Base-by-base conservation (phyloP, 768 basidiomycete genomes). In the Mycena rosella region DNA sequence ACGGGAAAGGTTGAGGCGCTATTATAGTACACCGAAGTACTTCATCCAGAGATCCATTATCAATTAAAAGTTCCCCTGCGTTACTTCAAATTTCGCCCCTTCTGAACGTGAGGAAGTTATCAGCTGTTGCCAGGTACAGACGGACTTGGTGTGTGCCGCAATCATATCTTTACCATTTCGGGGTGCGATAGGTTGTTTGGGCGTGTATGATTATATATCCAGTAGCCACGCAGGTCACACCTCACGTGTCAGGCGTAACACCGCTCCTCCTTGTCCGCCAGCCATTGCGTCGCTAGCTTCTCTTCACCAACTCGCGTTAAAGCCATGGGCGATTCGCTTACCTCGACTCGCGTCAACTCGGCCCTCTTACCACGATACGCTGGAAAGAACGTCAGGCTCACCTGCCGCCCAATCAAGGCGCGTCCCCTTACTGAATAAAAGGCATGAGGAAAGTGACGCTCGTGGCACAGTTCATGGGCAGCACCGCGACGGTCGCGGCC, bases 321-420 rank as follows among this genome's bases (percentile, higher is more conserved):
- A n/a, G n/a, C 27, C 47, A 66, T 66, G 65, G 11, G 52, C 52
- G 58, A 66, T 55, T 58, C 63, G 8, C 56, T 59, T 20, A 59
- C 76, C 45, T 81, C 82, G 11, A 79, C 88, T 24, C 87, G 91
- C 70, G 87, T 92, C 72, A 93, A 93, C 74, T 85, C 87, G 27
- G 84, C 86, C 1, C 85, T 85, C 64, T 83, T 93, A 10, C 73
- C 82, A 0, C 74, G 85, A 26, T 89, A 85, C 67, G 59, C 82
- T 3, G 87, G 87, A 3, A 83, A 86, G 59, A 86, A 82, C 3
- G 88, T 93, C 30, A 81, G 91, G 26, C 70, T 94, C 24, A 80
- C 89, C 2, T 89, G 89, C 69, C 91, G 89, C 78, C 80, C 88
- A 27, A 71, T 92, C 36, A 85, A 81, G 74, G 87, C 90, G 69